Base-by-base conservation (phyloP, 177 flowering plant species). In the Vitis hybrid region DNA sequence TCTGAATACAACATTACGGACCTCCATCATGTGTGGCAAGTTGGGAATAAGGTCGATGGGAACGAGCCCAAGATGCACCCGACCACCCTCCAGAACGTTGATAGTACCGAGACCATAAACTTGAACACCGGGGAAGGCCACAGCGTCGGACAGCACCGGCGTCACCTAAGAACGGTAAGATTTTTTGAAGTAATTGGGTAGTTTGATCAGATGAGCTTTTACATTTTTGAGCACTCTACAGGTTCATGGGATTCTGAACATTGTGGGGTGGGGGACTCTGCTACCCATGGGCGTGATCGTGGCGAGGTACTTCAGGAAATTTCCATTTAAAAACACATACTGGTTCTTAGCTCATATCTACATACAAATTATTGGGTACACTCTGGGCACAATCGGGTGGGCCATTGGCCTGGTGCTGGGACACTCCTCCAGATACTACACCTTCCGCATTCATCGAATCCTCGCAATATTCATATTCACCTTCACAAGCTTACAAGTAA, bases 171-270 rank as follows among this genome's bases (percentile, higher is more conserved):
- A 71, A 58, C 9, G 70, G 87, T 82, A 80, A 60, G 67, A 10
- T 58, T 19, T 30, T n/a, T 35, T 61, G 49, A 10, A 27, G 11
- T 6, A 11, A 7, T 14, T 15, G 52, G 46, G 46, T 5, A 6
- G 7, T 5, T 35, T 48, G 15, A 18, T 11, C n/a, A 59, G 17
- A 58, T 58, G 9, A 18, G 3, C 9, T 27, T 50, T 11, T 2
- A 13, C 56, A 2, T 15, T 49, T 52, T 18, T 52, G 62, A n/a
- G 24, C 24, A 56, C 14, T 59, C 30, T 46, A 35, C 59, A 87
- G 90, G 82, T 64, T 58, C 90, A 87, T 72, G 90, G 87, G 50
- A 62, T 77, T 6, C 48, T 87, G 70, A 85, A 79, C 76, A 82
- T 85, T 3, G 56, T 77, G 18, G 88, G 87, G 11, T 85, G 86